Conservation (phyloP, 2,329 filamentous ascomycete genomes). For the Scleromitrula shiraiana region DNA sequence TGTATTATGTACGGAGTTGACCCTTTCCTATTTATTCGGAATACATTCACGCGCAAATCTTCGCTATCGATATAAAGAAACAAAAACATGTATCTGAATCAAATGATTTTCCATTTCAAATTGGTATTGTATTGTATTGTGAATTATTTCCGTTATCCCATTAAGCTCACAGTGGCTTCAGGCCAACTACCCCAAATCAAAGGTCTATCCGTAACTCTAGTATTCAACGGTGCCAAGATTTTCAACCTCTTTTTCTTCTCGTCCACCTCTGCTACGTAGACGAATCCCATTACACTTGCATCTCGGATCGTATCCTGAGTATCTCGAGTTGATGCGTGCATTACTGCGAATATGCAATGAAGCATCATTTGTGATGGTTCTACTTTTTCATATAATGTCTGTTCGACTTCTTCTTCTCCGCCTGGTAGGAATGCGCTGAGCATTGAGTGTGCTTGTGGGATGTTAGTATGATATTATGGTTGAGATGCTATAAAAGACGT, state of each 20-base stretch:
- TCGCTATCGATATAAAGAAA: too few relatives aligned
- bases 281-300: slow-evolving; percentile 80
- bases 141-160: slow-evolving; percentile 7
- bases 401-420: slow-evolving; percentile 25
- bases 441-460: slow-evolving; percentile 20
- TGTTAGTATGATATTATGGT: slow-evolving; percentile 9
- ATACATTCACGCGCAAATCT: too few relatives aligned
- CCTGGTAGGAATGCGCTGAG: slow-evolving; percentile 29
- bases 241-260: slow-evolving; percentile 73
- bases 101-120: not conserved
- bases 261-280: slow-evolving; percentile 89
- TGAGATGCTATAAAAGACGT: not conserved
- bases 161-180: slow-evolving; percentile 46
- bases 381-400: slow-evolving; percentile 50
- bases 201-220: slow-evolving; percentile 69
- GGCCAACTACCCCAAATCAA: slow-evolving; percentile 83
- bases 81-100: not conserved
- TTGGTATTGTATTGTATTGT: not conserved
- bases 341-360: slow-evolving; percentile 78
- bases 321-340: slow-evolving; percentile 66
- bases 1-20: not conserved
- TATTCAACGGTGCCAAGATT: slow-evolving; percentile 75
- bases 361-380: slow-evolving; percentile 61
- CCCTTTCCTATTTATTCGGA: slow-evolving; percentile 1
- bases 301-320: slow-evolving; percentile 65